These are phyloP conservation scores for Fusarium odoratissimum DNA, from an alignment of 2,329 filamentous ascomycete species.

Conservation along the genomic window DNA sequence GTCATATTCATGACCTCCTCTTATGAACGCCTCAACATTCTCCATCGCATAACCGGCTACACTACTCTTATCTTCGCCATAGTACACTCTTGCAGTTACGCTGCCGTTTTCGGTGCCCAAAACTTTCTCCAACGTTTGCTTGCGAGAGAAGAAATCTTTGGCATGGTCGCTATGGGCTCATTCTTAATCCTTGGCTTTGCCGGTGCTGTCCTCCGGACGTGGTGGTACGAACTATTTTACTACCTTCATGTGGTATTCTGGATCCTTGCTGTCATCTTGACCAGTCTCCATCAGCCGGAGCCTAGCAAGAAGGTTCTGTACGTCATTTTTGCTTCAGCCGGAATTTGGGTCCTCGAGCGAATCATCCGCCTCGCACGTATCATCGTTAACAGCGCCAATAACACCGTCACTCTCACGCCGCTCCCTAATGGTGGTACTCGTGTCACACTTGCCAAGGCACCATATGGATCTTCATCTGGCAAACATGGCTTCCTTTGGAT, in stretches of 20 bases:
- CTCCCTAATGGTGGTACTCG: slow-evolving; percentile 66
- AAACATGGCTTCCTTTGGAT: slow-evolving; percentile 75
- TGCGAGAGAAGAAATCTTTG: slow-evolving; percentile 56
- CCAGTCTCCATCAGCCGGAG: slow-evolving; percentile 64
- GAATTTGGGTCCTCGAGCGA: slow-evolving; percentile 64
- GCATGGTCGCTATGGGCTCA: slow-evolving; percentile 60
- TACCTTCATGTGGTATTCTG: slow-evolving; percentile 63
- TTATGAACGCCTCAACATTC: slow-evolving; percentile 68
- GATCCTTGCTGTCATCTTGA: slow-evolving; percentile 59
- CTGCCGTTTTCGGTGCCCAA: slow-evolving; percentile 52
- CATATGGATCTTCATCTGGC: slow-evolving; percentile 60
- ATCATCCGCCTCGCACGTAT: slow-evolving; percentile 59
- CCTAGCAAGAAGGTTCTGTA: slow-evolving; percentile 56
- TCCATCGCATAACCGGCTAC: slow-evolving; percentile 66
- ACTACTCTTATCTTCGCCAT: slow-evolving; percentile 59
- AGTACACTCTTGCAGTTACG: slow-evolving; percentile 60
- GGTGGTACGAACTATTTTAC: slow-evolving; percentile 69
- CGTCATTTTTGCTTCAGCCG: slow-evolving; percentile 55
- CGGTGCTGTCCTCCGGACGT: slow-evolving; percentile 56
- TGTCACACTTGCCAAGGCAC: slow-evolving; percentile 63
- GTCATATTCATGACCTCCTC: slow-evolving; percentile 64
- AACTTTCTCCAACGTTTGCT: slow-evolving; percentile 49
- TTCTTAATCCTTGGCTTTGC: slow-evolving; percentile 59
- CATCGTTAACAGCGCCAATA: slow-evolving; percentile 59
- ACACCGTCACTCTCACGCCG: slow-evolving; percentile 63